Base-by-base conservation (phyloP, 441 rosid genomes). In the Macaranga tanarius region DNA sequence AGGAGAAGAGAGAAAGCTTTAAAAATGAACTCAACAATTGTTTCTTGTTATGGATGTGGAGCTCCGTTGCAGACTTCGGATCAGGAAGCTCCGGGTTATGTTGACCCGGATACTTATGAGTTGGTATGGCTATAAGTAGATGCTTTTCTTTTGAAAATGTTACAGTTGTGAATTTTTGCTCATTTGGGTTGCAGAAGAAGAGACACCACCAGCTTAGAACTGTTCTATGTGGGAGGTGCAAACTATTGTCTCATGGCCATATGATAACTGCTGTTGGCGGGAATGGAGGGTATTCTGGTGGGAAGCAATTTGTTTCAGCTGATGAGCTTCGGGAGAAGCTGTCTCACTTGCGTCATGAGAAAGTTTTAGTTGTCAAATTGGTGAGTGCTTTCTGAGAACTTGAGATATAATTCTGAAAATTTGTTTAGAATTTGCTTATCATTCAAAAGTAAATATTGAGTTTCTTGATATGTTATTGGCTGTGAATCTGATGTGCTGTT, bases 201-300 rank as follows among this genome's bases (percentile, higher is more conserved):
- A 95, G 85, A 67, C 99, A 95, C 76, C 96, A 80, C 62, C 99
- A 95, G 87, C 90, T 95, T 28, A 85, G 89, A 73, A 95, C 90
- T 17, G 81, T 95, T 66, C 88, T 92, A 26, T 95, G 98, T 82
- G 86, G 96, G 76, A 88, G 99, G 80, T 95, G 99, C 57, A 86
- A 76, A 82, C 97, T 95, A 20, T 81, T 95, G 69, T 90, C 98
- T 70, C 99, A 95, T 79, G 99, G 99, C 63, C 98, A 88, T 71
- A 95, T 95, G 97, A 85, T 95, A 73, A 92, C 97, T 31, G 97
- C 98, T 69, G 99, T 95, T 15, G 99, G 98, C 79, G 99, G 99
- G 28, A 90, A 95, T 78, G 99, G 99, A 54, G 99, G 98, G 5
- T 95, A 95, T 80, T 42, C 98, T 47, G 95, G 99, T 61, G 93